These are phyloP conservation scores for Coemansia reversa DNA, from an alignment of 192 early-diverging fungal species.

Conservation along the genomic window DNA sequence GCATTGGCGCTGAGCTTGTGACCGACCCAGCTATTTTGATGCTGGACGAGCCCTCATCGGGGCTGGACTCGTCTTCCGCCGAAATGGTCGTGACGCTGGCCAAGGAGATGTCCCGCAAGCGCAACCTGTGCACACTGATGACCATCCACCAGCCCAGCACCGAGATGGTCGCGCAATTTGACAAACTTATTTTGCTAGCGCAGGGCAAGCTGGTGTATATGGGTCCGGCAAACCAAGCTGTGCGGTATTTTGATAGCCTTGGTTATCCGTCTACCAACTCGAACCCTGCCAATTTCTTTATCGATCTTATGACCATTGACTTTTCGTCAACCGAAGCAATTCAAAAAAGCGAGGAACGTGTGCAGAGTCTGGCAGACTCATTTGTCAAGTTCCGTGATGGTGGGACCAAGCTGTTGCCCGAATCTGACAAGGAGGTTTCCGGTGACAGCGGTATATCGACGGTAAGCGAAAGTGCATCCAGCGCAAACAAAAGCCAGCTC, in stretches of 20 bases:
- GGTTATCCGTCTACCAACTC: slow-evolving; percentile 57
- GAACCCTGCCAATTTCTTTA: slow-evolving; percentile 65
- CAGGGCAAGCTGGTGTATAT: no score
- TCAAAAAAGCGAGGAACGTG: slow-evolving; percentile 27
- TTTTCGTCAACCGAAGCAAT: slow-evolving; percentile 30
- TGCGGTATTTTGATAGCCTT: no score
- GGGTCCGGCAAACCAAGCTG: no score
- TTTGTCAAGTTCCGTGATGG: slow-evolving; percentile 12
- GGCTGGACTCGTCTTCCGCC: slow-evolving; percentile 64
- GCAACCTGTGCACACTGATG: no score
- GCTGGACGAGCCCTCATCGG: slow-evolving; percentile 60
- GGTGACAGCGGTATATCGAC: neutral
- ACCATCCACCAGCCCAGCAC: no score
- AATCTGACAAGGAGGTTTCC: neutral
- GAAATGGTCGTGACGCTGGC: slow-evolving; percentile 58
- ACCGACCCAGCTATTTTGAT: slow-evolving; percentile 56
- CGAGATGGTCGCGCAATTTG: no score
- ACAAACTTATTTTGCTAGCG: no score
- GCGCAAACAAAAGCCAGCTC: neutral
- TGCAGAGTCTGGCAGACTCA: slow-evolving; percentile 20
- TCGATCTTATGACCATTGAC: slow-evolving; percentile 59
- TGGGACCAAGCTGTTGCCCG: neutral
- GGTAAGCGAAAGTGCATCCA: neutral
- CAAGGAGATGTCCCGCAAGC: slow-evolving; percentile 54
- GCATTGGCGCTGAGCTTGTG: slow-evolving; percentile 46